Evolutionary conservation across 768 basidiomycete genomes (phyloP), one percentile per base, ranked within the genome.

Genomic region (Pleurotus sapidus): DNA sequence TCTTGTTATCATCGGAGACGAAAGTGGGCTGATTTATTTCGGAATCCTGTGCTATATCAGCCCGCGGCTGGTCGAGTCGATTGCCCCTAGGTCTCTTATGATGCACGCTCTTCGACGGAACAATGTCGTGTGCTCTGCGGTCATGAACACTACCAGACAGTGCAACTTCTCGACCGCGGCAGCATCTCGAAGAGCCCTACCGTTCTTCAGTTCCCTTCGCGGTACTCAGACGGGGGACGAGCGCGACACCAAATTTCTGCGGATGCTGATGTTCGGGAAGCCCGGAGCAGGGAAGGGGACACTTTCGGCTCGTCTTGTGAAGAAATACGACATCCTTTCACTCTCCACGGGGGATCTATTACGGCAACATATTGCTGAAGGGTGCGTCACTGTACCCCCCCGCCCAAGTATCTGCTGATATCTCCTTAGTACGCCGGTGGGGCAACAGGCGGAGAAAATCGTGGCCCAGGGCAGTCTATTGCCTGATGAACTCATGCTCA

Each of bases 241-340:
- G 49, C 63, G 67, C 76, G 60, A 64, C 46, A 74, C 70, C 38
- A 71, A 67, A 25, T 64, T 75, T 46, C 72, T 87, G 50, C 80
- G 88, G 54, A 86, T 89, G 82, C 74, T 91, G 59, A 83, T 89
- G 77, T 89, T 89, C 68, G 89, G 88, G 27, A 89, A 89, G 71
- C 89, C 87, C n/a, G 89, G 89, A 24, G 83, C 88, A 47, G 89
- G 89, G 57, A 91, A 96, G 75, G 94, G 94, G 34, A 96, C 94
- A 0, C 78, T 95, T 42, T 80, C 89, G 1, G 77, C 81, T 14
- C 81, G 88, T 43, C 80, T 96, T 25, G 84, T 91, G 57, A 80
- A 85, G 60, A 90, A 91, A 69, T 94, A 91, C 67, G 86, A 92
- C 65, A 83, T 95, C 53, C 63, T 87, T 43, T 81, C 86, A 6